Evolutionary conservation across 345 rosid genomes (phyloP).

Genomic region (Arabis alpina): DNA sequence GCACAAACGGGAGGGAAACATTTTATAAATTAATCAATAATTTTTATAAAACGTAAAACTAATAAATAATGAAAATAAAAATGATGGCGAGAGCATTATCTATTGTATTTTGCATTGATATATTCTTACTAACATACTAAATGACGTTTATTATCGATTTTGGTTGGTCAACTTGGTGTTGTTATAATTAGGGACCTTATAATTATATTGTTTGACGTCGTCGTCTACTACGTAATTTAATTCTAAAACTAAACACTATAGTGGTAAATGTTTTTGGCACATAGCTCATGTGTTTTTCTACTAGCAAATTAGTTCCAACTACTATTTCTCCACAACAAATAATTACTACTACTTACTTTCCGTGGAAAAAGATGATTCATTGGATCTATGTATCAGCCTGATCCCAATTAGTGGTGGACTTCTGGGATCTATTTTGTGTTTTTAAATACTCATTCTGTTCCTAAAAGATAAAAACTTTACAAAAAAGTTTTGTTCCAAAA

Average conservation of each 20-base stretch:
- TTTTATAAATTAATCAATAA: no score
- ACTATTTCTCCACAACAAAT: constrained; percentile 10
- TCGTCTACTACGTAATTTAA: constrained; percentile 9
- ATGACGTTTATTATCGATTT: constrained; percentile 17
- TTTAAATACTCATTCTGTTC: no score
- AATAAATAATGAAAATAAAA: background rate
- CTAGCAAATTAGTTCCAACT: constrained; percentile 16
- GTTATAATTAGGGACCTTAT: background rate
- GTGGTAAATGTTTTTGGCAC: constrained; percentile 11
- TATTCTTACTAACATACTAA: background rate
- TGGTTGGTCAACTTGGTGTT: background rate
- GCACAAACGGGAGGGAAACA: no score
- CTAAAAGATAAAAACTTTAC: no score
- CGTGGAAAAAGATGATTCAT: background rate
- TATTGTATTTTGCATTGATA: background rate
- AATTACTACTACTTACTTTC: constrained; percentile 13
- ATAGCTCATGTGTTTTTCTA: constrained; percentile 11
- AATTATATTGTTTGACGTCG: constrained; percentile 8
- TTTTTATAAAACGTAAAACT: no score
- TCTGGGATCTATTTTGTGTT: background rate
- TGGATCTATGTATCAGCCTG: constrained; percentile 12
- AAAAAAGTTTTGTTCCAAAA: no score
- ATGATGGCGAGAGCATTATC: background rate
- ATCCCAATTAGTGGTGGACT: background rate
- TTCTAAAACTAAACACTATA: background rate